Conservation (phyloP, 768 basidiomycete species). For the Leccinum subtestaceum region DNA sequence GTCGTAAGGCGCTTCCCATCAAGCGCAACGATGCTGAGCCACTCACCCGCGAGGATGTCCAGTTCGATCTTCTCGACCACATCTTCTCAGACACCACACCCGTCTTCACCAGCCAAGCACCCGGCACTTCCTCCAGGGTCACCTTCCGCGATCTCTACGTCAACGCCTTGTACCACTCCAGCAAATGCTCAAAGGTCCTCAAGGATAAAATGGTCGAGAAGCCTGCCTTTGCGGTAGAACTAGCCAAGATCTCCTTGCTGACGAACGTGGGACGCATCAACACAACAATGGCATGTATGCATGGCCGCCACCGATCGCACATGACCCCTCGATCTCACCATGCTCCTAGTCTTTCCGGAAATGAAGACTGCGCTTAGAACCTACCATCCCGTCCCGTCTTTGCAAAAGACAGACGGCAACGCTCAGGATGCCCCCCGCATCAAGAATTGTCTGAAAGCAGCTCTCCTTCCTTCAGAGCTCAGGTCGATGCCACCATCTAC, state of each 20-base stretch:
- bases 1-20: conserved; percentile 65
- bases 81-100: conserved; percentile 69
- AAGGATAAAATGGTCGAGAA: conserved; percentile 86
- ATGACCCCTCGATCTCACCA: conserved; percentile 17
- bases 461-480: conserved; percentile 66
- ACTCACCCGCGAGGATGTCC: conserved; percentile 78
- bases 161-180: conserved; percentile 74
- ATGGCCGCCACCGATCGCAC: conserved; percentile 10
- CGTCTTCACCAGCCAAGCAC: conserved; percentile 69
- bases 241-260: conserved; percentile 79
- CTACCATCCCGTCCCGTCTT: conserved; percentile 84
- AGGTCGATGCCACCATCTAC: conserved; percentile 65
- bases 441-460: conserved; percentile 86
- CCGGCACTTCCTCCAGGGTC: conserved; percentile 49
- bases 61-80: conserved; percentile 78
- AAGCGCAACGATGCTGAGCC: conserved; percentile 83
- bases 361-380: conserved; percentile 90
- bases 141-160: conserved; percentile 84
- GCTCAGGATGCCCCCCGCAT: conserved; percentile 90
- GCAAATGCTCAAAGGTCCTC: conserved; percentile 83
- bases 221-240: conserved; percentile 72
- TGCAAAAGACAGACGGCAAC: conserved; percentile 86
- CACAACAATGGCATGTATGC: conserved; percentile 85
- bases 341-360: conserved; percentile 75
- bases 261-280: conserved; percentile 92